Base-by-base conservation (phyloP, 495 filamentous ascomycete genomes). In the Xylaria grammica region DNA sequence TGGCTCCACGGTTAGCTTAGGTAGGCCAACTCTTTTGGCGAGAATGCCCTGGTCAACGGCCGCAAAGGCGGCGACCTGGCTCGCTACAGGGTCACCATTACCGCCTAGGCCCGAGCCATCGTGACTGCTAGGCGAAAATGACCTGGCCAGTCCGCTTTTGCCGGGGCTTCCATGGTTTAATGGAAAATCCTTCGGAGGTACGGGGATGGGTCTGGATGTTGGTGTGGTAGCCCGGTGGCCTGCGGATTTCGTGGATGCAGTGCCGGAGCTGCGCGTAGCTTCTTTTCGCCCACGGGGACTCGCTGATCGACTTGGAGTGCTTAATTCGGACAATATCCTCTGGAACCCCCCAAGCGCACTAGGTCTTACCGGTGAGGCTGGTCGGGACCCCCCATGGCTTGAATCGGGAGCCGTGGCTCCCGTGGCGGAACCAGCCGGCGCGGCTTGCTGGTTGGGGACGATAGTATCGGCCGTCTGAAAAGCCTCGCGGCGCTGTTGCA, bases 401-500 rank as follows among this genome's bases (percentile, higher is more conserved):
- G 71, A 69, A 3, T 78, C 77, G 4, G 66, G 53, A 15, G 64
- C 61, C 10, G 76, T 74, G 5, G 73, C 68, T 20, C 65, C 62
- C 9, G 65, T 46, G 29, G 63, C 63, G 26, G 63, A 69, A 40
- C 61, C 49, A 38, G 69, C 53, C 44, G 71, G 72, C 3, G 63
- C 55, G 3, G 66, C 63, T 2, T 65, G 42, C 50, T 74, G 70
- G 38, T 74, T 69, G 52, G 72, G 68, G 65, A 69, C 58, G 32
- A 71, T 68, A 24, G 69, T 68, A 63, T 79, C 87, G 8, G 84
- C 80, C 4, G 87, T 84, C 64, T 87, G 83, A 69, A 91, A 90
- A 1, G 85, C 82, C 57, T 87, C 85, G 20, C 89, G 86, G 17
- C 91, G 88, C 65, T 91, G 89, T 48, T 90, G 84, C 27, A 95